A percentile compares a stretch with the other conserved stretches of the same genome.
Conservation (phyloP, 805 yeast genomes). For the Pichia heedii region DNA sequence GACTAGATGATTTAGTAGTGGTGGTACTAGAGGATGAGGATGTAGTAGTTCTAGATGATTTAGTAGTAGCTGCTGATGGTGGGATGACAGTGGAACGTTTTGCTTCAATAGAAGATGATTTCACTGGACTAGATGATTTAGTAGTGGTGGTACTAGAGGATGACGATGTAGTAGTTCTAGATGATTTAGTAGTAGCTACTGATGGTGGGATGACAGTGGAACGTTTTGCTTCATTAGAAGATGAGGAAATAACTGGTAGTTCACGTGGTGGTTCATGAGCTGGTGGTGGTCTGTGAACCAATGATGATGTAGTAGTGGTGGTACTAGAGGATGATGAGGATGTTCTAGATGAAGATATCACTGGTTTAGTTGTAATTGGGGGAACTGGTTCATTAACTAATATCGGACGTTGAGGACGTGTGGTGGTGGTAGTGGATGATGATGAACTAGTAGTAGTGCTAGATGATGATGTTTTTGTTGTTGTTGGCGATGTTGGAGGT, state of each 20-base stretch:
- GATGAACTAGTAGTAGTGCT: background rate
- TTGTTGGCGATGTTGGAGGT: background rate
- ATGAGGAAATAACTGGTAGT: no score
- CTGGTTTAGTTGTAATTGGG: background rate
- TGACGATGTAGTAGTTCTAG: background rate
- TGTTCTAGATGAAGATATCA: background rate
- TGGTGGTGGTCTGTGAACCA: background rate
- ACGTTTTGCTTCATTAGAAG: no score
- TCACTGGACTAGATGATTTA: background rate
- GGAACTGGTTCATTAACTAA: background rate
- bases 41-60: background rate
- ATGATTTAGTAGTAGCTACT: background rate
- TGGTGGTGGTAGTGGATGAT: background rate
- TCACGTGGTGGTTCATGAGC: no score
- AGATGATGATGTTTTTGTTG: background rate
- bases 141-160: background rate
- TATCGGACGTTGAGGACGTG: background rate
- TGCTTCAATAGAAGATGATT: background rate
- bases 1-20: no score
- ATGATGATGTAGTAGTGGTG: background rate
- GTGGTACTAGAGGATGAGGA: background rate
- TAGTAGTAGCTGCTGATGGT: background rate
- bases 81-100: background rate
- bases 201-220: background rate
- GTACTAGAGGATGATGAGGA: no score